These are phyloP conservation scores for Coemansia pectinata DNA, from an alignment of 192 early-diverging fungal genomes.

Conservation along the genomic window DNA sequence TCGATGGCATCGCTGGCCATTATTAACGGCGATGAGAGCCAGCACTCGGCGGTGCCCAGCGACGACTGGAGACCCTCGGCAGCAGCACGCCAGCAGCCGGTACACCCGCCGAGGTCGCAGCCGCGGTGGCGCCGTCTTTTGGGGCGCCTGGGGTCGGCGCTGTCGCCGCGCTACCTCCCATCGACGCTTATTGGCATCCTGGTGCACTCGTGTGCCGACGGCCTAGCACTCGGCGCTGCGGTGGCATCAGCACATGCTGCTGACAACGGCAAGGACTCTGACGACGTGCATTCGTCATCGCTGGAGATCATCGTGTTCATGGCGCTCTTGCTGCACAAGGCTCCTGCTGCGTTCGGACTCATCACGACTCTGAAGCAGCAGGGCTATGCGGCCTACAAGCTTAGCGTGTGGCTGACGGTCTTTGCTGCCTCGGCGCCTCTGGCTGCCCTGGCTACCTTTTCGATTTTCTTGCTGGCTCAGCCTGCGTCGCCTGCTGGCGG, in stretches of 20 bases:
- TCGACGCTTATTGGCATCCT: conserved; percentile 88
- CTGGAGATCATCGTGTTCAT: conserved; percentile 79
- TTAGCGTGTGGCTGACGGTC: conserved; percentile 73
- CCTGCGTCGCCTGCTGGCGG: conserved; percentile 1
- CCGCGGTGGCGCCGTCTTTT: conserved; percentile 37
- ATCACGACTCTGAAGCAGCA: conserved; percentile 83
- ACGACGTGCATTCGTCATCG: conserved; percentile 57
- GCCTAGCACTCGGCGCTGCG: conserved; percentile 90
- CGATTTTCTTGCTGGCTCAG: conserved; percentile 22
- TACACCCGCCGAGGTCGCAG: not conserved
- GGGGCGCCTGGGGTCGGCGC: conserved; percentile 13
- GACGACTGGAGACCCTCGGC: conserved; percentile 4
- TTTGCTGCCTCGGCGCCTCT: conserved; percentile 87
- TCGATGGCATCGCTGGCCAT: conserved; percentile 9
- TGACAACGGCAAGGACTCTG: not conserved
- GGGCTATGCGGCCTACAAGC: conserved; percentile 62
- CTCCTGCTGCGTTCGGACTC: conserved; percentile 89
- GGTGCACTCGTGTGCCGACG: conserved; percentile 95
- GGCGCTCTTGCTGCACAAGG: conserved; percentile 96
- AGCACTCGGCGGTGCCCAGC: not conserved
- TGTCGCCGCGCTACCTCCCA: conserved; percentile 50
- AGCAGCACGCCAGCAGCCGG: not conserved
- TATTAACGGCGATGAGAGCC: conserved; percentile 18
- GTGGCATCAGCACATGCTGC: conserved; percentile 57
- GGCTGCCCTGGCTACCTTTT: conserved; percentile 66